Evolutionary conservation across 495 filamentous ascomycete species (phyloP), one percentile per base, ranked within the genome.

Genomic region (Thermothielavioides terrestris): DNA sequence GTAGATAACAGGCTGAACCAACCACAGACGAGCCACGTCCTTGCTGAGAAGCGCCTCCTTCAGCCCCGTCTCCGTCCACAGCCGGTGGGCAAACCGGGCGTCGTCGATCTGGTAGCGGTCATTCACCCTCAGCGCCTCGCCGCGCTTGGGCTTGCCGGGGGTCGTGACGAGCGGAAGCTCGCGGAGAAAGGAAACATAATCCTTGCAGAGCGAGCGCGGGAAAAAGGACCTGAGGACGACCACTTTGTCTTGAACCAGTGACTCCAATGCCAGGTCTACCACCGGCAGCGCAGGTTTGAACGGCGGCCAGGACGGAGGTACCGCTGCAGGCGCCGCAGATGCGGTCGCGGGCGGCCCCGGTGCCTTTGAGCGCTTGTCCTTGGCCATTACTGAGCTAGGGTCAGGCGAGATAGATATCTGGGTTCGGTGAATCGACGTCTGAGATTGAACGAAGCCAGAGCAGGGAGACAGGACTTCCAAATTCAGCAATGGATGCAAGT

Each of bases 71-170:
- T 74, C 71, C 11, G 66, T 67, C 86, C 86, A 97, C 22, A 95
- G 60, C 47, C 73, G 71, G 59, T 85, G 75, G 3, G 90, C 85
- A 60, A 95, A 95, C 8, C 43, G 61, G 23, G 74, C 63, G 68
- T 97, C 91, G 28, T 87, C 72, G 34, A 92, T 73, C 69, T 95
- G 87, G 63, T 86, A 92, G 25, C 91, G 82, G 61, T 96, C 91
- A 63, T 97, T 97, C 35, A 95, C 86, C 17, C 91, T 75, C 23
- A 90, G 67, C 1, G 91, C 91, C 35, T 94, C 82, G 37, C 87
- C 90, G 54, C 80, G 82, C 69, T 89, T 94, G 6, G 90, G 89
- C 41, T 82, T 82, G 0, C 82, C 85, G 0, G 88, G 88, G 0
- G 90, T 95, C 0, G 89, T 95, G 14, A 73, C 75, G 28, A 96